These are phyloP conservation scores for Pseudocercospora pini-densiflorae DNA, from an alignment of 2,329 filamentous ascomycete species.

Conservation along the genomic window DNA sequence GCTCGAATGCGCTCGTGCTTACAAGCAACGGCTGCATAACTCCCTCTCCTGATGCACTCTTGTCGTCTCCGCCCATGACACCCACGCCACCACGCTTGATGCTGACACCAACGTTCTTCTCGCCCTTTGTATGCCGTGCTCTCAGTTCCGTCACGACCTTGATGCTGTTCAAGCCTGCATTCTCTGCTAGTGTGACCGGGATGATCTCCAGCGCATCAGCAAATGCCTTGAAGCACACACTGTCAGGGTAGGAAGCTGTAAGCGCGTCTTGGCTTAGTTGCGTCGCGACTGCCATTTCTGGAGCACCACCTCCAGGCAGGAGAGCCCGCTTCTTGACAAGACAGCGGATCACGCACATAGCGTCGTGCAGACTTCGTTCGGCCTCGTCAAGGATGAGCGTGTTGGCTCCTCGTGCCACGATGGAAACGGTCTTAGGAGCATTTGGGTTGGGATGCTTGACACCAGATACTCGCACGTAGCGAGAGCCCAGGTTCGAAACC, in stretches of 20 bases:
- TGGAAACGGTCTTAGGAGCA: conserved; percentile 83
- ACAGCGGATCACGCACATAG: conserved; percentile 95
- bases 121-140: conserved; percentile 91
- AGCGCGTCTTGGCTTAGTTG: conserved; percentile 81
- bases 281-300: conserved; percentile 94
- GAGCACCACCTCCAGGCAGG: conserved; percentile 93
- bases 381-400: conserved; percentile 93
- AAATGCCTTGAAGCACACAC: conserved; percentile 99
- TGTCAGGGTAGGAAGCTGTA: conserved; percentile 85
- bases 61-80: conserved; percentile 71
- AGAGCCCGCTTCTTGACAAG: conserved; percentile 99
- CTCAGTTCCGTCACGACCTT: conserved; percentile 96
- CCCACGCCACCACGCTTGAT: conserved; percentile 98
- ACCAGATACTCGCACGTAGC: conserved; percentile 93
- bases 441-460: conserved; percentile 68
- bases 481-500: conserved; percentile 80
- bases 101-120: conserved; percentile 95
- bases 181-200: conserved; percentile 94
- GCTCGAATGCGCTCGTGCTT: conserved; percentile 94
- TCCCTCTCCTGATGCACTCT: conserved; percentile 50
- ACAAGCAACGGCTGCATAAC: conserved; percentile 95
- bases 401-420: conserved; percentile 95
- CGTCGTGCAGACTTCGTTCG: conserved; percentile 94
- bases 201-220: conserved; percentile 97
- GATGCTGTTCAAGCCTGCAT: conserved; percentile 96